Conservation (phyloP, 345 rosid species). For the Brassica carinata region DNA sequence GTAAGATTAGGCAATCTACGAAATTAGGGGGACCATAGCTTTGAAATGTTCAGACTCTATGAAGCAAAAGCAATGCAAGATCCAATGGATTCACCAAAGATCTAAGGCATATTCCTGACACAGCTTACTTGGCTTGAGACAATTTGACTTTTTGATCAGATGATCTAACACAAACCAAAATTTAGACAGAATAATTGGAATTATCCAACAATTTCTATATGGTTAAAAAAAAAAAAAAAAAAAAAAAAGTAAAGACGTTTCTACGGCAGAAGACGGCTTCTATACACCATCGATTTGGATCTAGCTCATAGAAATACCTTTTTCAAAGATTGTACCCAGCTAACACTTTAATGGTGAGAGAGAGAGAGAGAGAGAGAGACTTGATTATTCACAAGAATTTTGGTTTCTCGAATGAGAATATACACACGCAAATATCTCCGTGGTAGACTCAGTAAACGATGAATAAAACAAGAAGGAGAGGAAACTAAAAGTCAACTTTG, state of each 20-base stretch:
- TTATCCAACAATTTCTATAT: background rate
- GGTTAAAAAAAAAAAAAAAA: background rate
- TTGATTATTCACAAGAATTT: conserved; percentile 18
- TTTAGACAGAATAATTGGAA: conserved; percentile 10
- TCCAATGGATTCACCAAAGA: conserved; percentile 18
- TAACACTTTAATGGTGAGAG: background rate
- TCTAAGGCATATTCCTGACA: conserved; percentile 1
- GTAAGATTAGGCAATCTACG: conserved; percentile 23
- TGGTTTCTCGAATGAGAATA: background rate
- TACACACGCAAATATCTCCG: background rate
- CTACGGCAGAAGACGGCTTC: conserved; percentile 21
- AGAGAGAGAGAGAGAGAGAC: background rate
- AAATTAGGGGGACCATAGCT: too few relatives aligned
- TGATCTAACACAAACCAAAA: conserved; percentile 14
- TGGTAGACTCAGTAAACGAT: conserved; percentile 14
- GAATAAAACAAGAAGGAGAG: background rate
- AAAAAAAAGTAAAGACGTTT: background rate
- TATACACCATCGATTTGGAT: conserved; percentile 17
- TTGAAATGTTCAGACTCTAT: conserved; percentile 2
- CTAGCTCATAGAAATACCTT: conserved; percentile 23
- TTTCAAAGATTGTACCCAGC: conserved; percentile 5
- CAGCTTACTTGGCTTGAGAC: background rate
- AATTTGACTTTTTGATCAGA: background rate
- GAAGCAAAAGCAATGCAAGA: conserved; percentile 20
- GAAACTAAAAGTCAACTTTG: background rate